These are phyloP conservation scores for Saturnispora ahearnii DNA, from an alignment of 805 yeast genomes.

Conservation along the genomic window DNA sequence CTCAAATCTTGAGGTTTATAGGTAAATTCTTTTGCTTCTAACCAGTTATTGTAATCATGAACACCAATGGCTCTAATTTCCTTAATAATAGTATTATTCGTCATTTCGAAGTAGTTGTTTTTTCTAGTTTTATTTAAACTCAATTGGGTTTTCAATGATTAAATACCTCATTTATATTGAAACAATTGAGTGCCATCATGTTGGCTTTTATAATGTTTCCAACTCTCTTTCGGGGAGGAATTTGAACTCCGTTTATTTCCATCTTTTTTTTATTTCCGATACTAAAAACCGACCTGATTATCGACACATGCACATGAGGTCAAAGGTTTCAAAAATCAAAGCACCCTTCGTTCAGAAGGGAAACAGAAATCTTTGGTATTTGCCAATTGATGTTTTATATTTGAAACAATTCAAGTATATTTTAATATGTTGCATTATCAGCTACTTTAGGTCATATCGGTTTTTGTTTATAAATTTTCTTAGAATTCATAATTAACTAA, in stretches of 20 bases:
- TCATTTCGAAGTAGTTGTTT: not conserved
- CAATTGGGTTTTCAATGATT: too few relatives aligned
- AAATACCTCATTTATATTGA: too few relatives aligned
- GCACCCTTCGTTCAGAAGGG: not conserved
- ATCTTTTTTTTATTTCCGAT: not conserved
- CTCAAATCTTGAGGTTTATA: constrained; percentile 15
- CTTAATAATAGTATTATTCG: constrained; percentile 2
- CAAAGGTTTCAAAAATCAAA: not conserved
- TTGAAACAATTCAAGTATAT: too few relatives aligned
- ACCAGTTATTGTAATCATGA: constrained; percentile 12
- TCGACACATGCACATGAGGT: not conserved
- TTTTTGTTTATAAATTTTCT: too few relatives aligned
- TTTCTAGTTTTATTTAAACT: not conserved
- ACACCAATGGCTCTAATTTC: constrained; percentile 18
- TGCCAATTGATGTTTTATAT: too few relatives aligned
- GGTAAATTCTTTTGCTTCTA: constrained; percentile 15
- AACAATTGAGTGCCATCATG: too few relatives aligned
- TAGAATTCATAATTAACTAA: too few relatives aligned
- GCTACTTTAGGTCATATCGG: too few relatives aligned
- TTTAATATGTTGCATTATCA: too few relatives aligned
- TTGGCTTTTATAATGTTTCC: not conserved
- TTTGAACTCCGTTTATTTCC: not conserved
- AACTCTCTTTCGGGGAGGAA: not conserved
- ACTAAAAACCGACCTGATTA: not conserved
- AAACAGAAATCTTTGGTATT: too few relatives aligned